These are phyloP conservation scores for Phylloporus gajari DNA, from an alignment of 1,284 basidiomycete species.

Conservation along the genomic window DNA sequence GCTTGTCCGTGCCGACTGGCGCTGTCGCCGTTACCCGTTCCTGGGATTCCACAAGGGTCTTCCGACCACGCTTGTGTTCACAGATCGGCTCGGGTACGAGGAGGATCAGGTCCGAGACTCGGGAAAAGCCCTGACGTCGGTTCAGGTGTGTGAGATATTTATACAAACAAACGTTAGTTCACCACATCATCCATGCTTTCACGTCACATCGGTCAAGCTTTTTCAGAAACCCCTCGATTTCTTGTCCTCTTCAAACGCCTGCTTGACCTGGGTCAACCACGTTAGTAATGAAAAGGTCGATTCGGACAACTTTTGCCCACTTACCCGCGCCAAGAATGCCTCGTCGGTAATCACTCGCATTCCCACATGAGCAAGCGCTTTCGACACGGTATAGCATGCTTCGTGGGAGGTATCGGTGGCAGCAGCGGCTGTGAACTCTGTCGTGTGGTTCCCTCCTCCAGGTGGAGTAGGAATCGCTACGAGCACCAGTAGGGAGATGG, in stretches of 20 bases:
- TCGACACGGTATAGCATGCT: constrained; percentile 64
- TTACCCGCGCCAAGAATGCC: constrained; percentile 37
- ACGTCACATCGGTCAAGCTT: background rate
- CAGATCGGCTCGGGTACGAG: background rate
- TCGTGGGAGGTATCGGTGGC: constrained; percentile 65
- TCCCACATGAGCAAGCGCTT: constrained; percentile 68
- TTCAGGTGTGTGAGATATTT: background rate
- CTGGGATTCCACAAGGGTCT: background rate
- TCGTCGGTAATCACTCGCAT: constrained; percentile 67
- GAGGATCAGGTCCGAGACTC: background rate
- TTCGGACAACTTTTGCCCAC: background rate
- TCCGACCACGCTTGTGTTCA: no score
- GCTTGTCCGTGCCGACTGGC: background rate
- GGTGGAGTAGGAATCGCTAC: constrained; percentile 64
- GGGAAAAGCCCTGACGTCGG: background rate
- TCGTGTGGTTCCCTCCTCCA: constrained; percentile 73
- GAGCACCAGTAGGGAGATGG: background rate
- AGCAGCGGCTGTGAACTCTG: constrained; percentile 65
- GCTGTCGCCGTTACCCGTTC: background rate
- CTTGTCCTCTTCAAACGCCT: constrained; percentile 39
- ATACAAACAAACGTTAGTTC: constrained; percentile 6
- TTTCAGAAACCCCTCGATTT: constrained; percentile 23
- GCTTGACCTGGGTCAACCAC: constrained; percentile 35
- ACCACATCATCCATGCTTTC: background rate
- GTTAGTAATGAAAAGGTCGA: constrained; percentile 6